These are phyloP conservation scores for Eremochloa ophiuroides DNA, from an alignment of 176 grass and related monocot genomes.

Conservation along the genomic window DNA sequence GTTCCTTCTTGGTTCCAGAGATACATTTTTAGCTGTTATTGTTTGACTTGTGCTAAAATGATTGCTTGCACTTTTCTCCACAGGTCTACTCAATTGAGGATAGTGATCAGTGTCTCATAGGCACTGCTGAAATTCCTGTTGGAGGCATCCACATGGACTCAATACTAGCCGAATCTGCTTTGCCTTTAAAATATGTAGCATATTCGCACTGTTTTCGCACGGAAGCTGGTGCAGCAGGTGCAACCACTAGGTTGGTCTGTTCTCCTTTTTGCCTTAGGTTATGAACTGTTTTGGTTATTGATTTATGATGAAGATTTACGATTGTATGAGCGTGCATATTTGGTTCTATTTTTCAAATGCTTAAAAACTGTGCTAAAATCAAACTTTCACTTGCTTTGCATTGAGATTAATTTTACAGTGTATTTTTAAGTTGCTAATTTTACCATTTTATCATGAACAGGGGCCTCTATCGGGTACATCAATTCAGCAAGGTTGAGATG, in stretches of 20 bases:
- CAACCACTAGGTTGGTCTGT: constrained; percentile 59
- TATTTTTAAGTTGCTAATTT: constrained; percentile 7
- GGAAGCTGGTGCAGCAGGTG: constrained; percentile 85
- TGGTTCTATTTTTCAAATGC: background rate
- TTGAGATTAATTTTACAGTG: background rate
- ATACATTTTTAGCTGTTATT: constrained; percentile 1
- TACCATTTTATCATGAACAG: constrained; percentile 41
- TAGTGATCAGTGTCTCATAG: constrained; percentile 95
- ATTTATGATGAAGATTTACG: constrained; percentile 13
- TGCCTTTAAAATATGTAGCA: constrained; percentile 96
- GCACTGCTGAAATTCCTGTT: constrained; percentile 95
- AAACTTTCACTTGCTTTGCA: background rate
- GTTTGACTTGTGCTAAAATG: background rate
- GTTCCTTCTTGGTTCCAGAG: background rate
- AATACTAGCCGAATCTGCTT: constrained; percentile 61
- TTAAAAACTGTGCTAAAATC: background rate
- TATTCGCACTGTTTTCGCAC: constrained; percentile 97
- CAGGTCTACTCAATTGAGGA: constrained; percentile 94
- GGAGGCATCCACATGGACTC: constrained; percentile 98
- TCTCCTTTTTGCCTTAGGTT: background rate
- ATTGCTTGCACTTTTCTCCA: background rate
- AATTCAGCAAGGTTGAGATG: constrained; percentile 99
- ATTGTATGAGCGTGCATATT: background rate
- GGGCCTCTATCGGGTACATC: constrained; percentile 89
- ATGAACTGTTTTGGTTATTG: background rate